Evolutionary conservation across 202 grass and related monocot species (phyloP).

Genomic region (Brachypodium distachyon): DNA sequence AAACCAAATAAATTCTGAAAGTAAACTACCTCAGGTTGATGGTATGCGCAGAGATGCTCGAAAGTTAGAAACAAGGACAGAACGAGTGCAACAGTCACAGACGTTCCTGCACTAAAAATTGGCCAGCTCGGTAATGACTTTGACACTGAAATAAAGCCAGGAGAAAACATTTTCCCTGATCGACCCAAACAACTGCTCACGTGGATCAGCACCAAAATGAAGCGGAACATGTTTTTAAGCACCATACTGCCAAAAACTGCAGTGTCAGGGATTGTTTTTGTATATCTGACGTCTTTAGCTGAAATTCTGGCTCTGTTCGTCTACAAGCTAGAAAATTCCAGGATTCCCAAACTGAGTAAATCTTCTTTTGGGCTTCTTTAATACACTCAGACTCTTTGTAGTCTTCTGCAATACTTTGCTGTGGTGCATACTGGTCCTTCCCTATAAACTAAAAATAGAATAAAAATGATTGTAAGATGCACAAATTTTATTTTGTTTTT

Average conservation of each 20-base stretch:
- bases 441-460: slow-evolving; percentile 1
- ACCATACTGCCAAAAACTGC: slow-evolving; percentile 39
- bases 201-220: slow-evolving; percentile 57
- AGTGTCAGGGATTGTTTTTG: background rate
- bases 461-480: background rate
- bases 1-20: slow-evolving; percentile 20
- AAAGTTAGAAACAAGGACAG: slow-evolving; percentile 80
- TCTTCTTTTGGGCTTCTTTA: slow-evolving; percentile 9
- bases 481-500: background rate
- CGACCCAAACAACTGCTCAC: slow-evolving; percentile 50
- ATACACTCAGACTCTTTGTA: slow-evolving; percentile 9
- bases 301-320: slow-evolving; percentile 4
- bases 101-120: slow-evolving; percentile 76
- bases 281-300: slow-evolving; percentile 4
- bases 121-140: slow-evolving; percentile 69
- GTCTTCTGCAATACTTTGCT: slow-evolving; percentile 23
- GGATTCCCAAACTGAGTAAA: slow-evolving; percentile 12
- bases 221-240: slow-evolving; percentile 42
- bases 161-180: slow-evolving; percentile 55
- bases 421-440: slow-evolving; percentile 37
- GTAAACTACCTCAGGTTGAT: slow-evolving; percentile 82
- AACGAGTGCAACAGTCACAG: slow-evolving; percentile 53
- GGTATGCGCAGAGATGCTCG: slow-evolving; percentile 83
- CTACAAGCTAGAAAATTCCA: slow-evolving; percentile 24
- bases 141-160: slow-evolving; percentile 38